These are phyloP conservation scores for Colletotrichum sansevieriae DNA, from an alignment of 2,329 filamentous ascomycete species.

Conservation along the genomic window DNA sequence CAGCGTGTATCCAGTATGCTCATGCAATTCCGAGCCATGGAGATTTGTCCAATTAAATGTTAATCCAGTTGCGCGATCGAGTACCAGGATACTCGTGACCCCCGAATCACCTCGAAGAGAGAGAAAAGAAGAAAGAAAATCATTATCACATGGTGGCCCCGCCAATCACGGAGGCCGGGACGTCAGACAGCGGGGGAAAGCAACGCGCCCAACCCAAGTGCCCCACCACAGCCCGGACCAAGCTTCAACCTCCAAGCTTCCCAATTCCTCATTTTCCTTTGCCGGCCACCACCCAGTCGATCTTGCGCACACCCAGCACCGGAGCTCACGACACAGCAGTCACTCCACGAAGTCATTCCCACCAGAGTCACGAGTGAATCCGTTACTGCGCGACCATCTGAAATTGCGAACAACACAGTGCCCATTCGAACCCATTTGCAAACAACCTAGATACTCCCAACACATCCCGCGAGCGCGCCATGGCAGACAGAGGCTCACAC, in stretches of 20 bases:
- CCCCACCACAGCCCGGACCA: slow-evolving; percentile 38
- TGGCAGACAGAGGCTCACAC: slow-evolving; percentile 65
- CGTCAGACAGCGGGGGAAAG: slow-evolving; percentile 1
- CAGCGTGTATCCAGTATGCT: no score
- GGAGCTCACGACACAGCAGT: background rate
- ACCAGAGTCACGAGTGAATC: no score
- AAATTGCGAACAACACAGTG: background rate
- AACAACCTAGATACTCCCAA: slow-evolving; percentile 14
- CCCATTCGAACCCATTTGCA: background rate
- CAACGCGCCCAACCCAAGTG: background rate
- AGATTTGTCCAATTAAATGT: no score
- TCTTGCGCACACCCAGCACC: slow-evolving; percentile 34
- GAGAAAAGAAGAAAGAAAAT: no score
- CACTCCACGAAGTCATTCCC: background rate
- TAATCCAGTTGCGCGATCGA: no score
- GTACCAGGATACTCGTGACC: background rate
- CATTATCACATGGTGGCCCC: background rate
- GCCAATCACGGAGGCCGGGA: slow-evolving; percentile 33
- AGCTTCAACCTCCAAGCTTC: slow-evolving; percentile 21
- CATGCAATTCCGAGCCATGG: no score
- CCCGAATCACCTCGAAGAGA: background rate
- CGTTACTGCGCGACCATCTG: background rate
- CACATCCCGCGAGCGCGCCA: slow-evolving; percentile 47
- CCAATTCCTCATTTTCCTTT: slow-evolving; percentile 29
- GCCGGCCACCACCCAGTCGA: slow-evolving; percentile 4